Conservation (phyloP, 2,329 filamentous ascomycete species). For the Penicillium sp. region DNA sequence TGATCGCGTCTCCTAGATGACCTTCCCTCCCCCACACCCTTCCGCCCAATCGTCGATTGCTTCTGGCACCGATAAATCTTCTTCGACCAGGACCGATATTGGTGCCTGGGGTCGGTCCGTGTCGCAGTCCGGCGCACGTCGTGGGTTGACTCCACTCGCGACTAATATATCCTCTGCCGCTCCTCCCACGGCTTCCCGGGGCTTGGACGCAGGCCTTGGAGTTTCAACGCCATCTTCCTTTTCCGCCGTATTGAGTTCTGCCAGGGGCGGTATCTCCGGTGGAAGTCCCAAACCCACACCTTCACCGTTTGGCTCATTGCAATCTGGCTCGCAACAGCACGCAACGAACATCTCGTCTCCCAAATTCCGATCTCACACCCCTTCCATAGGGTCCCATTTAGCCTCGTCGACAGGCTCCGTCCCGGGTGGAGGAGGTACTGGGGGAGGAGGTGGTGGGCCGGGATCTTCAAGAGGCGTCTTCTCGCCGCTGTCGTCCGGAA, state of each 20-base stretch:
- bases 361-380: constrained; percentile 54
- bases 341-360: constrained; percentile 54
- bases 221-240: constrained; percentile 49
- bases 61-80: constrained; percentile 49
- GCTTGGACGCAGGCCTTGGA: constrained; percentile 44
- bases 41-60: constrained; percentile 51
- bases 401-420: constrained; percentile 54
- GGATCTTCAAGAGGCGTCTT: constrained; percentile 56
- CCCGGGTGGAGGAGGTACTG: constrained; percentile 49
- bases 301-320: constrained; percentile 53
- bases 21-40: constrained; percentile 52
- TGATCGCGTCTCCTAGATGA: constrained; percentile 56
- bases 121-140: constrained; percentile 54
- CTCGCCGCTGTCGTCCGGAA: constrained; percentile 58
- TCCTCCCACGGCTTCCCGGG: constrained; percentile 43
- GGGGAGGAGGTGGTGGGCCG: constrained; percentile 52
- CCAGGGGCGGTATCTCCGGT: constrained; percentile 49
- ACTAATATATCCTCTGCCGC: constrained; percentile 48
- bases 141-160: constrained; percentile 57
- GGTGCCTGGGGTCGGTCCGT: constrained; percentile 56
- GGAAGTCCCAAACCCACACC: constrained; percentile 54
- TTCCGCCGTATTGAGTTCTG: constrained; percentile 51
- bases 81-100: constrained; percentile 49
- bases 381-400: constrained; percentile 54
- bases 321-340: constrained; percentile 53